Base-by-base conservation (phyloP, 2,329 filamentous ascomycete species). In the Microdochium bolleyi region DNA sequence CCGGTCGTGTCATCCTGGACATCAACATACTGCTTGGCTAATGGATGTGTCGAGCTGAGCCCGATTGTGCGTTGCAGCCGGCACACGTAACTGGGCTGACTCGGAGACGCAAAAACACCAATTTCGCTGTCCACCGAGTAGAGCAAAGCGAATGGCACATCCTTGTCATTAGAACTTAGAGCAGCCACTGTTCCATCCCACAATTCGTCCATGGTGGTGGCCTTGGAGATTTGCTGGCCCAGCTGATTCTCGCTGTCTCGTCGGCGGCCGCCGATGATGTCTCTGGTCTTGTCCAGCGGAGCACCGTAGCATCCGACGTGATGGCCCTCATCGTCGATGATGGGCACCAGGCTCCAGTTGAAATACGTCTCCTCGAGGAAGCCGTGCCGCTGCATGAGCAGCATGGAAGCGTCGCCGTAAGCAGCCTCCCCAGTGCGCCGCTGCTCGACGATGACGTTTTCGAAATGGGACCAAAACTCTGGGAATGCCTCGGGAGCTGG, bases 311-410 rank as follows among this genome's bases (percentile, higher is more conserved):
- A 60, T 1, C 57, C 62, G 37, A 54, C 55, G 3, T 67, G 67
- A 41, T 73, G 64, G 14, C 69, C 64, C 21, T 69, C 67, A 2
- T 68, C 64, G 8, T 66, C 65, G 48, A 70, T 68, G 16, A 74
- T 54, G 5, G 72, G 72, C 8, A 68, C 64, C 22, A 73, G 67
- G 21, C 68, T 73, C 70, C 70, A 73, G n/a, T 70, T 68, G 51
- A 71, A 70, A 53, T 72, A 74, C 1, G 62, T 67, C 52, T 72
- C 70, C 51, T 72, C 67, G 1, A 67, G 51, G 50, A 67, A 67
- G 1, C 67, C 69, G 32, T 69, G 51, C 16, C 64, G 56, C 22
- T 66, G 59, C 44, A 70, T 64, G 10, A 65, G 61, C 16, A 70
- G 56, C 49, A 57, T 62, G 2, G 58, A 61, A 24, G 64, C 61